Evolutionary conservation across 2,329 filamentous ascomycete species (phyloP), one percentile per base, ranked within the genome.

Genomic region (Chaetomium strumarium): DNA sequence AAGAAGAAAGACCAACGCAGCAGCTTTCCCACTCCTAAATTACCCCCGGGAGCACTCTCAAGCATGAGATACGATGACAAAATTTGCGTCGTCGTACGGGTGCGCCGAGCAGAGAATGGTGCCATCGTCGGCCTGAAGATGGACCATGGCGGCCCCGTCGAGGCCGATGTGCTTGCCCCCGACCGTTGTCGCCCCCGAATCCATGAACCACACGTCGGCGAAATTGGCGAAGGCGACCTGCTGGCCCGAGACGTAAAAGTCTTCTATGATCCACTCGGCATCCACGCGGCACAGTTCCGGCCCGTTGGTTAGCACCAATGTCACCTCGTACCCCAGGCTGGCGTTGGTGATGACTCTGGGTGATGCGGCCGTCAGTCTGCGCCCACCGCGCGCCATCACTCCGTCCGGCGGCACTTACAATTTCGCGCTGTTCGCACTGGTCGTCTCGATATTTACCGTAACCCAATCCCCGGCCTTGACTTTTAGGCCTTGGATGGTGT

Each of bases 241-340:
- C 55, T 56, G 47, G 46, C 46, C 50, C 44, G 54, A 52, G 39
- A 60, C 53, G 42, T 60, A 49, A 31, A 62, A 66, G 54, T 66
- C 64, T 56, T 66, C 65, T 30, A 68, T 57, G 34, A 68, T 64
- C 64, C 65, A 67, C 52, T 66, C 65, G 49, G 61, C 62, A 49
- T 66, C 63, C 39, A 52, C 37, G 20, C 60, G 58, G 51, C 64
- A 67, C 17, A 68, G 61, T 37, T 54, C 51, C 31, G 60, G 53
- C 29, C 60, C 57, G 54, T 62, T 59, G 33, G 53, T 54, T 17
- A 66, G 50, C 20, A 53, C 45, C 13, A 67, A 52, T 14, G 51
- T 53, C 45, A 62, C 40, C 30, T 51, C 36, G 44, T 53, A 58
- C 12, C 52, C 58, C 40, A 46, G 53, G 20, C 58, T 33, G 20